Base-by-base conservation (phyloP, 2,329 filamentous ascomycete species). In the Lachnellula occidentalis region DNA sequence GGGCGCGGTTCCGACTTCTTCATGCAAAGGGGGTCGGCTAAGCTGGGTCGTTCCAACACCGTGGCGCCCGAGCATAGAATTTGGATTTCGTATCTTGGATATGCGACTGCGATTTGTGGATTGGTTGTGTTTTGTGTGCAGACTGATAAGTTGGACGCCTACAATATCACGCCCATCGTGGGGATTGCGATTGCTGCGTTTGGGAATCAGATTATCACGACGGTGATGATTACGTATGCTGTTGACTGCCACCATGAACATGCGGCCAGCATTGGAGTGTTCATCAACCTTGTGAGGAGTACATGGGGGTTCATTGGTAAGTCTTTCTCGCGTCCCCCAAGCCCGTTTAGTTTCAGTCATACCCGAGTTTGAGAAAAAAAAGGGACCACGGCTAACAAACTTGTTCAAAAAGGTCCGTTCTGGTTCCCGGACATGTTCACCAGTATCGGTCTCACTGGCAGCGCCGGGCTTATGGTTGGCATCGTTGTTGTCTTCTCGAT, bases 191-290 rank as follows among this genome's bases (percentile, higher is more conserved):
- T 79, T 55, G 72, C 72, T 0, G 76, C 75, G 0, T 77, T 74
- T 12, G 81, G 82, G 0, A 83, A 82, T 56, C 81, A 84, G 64
- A 76, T 85, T 42, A 74, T 83, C 22, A 83, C 81, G 1, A 84
- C 81, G 0, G 76, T 83, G 4, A 63, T 57, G 21, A 47, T 57
- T 14, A 59, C 57, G 2, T 59, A 83, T 63, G 76, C 80, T 0
- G 76, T 85, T 1, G 82, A 85, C 60, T 80, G 78, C 62, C 76
- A 81, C 57, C 73, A 71, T 8, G 71, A 78, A 24, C 74, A 80
- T 45, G 73, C 80, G 0, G 76, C 76, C 0, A 76, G 76, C 53
- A 74, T 84, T n/a, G 81, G 80, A 2, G 79, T 82, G 0, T 83
- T 83, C 59, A 74, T 85, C 57, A 82, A 76, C 6, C 71, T 83